A percentile compares a stretch with the other conserved stretches of the same genome.
Evolutionary conservation across 768 basidiomycete species (phyloP).

Genomic region (Mycena leptocephala): DNA sequence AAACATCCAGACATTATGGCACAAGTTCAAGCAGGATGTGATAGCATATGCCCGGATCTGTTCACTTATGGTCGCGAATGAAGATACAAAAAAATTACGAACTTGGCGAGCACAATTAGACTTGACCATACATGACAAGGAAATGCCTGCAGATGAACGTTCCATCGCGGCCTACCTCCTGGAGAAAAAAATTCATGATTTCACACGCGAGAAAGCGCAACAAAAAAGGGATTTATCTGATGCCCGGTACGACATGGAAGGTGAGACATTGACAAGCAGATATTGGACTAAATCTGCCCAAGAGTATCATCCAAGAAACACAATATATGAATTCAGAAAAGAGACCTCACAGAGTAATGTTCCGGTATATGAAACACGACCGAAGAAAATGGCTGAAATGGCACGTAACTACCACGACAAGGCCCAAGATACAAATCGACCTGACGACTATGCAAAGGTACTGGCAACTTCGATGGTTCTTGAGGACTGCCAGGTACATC

Average conservation of each 20-base stretch:
- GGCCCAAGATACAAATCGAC: too few species aligned
- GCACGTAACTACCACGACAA: too few species aligned
- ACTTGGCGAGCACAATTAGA: not conserved
- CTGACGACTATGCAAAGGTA: too few species aligned
- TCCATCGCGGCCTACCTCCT: not conserved
- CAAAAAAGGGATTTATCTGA: not conserved
- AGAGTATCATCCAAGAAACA: too few species aligned
- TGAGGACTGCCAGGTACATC: too few species aligned
- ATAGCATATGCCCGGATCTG: not conserved
- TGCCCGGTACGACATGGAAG: not conserved
- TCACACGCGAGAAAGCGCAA: not conserved
- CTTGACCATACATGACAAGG: not conserved
- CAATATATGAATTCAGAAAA: not conserved
- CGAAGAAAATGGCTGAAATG: conserved; percentile 3
- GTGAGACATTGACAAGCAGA: not conserved
- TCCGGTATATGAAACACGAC: not conserved
- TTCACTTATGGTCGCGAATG: not conserved
- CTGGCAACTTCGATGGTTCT: too few species aligned
- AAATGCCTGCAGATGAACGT: not conserved
- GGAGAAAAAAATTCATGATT: not conserved
- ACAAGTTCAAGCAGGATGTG: not conserved
- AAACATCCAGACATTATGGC: too few species aligned
- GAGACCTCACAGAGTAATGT: not conserved
- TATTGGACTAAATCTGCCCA: not conserved
- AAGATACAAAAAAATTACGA: too few species aligned